Percentiles rank a stretch among this genome's conserved stretches.
Evolutionary conservation across 1,284 basidiomycete genomes (phyloP).

Genomic region (Filobasidium uniguttulatum): DNA sequence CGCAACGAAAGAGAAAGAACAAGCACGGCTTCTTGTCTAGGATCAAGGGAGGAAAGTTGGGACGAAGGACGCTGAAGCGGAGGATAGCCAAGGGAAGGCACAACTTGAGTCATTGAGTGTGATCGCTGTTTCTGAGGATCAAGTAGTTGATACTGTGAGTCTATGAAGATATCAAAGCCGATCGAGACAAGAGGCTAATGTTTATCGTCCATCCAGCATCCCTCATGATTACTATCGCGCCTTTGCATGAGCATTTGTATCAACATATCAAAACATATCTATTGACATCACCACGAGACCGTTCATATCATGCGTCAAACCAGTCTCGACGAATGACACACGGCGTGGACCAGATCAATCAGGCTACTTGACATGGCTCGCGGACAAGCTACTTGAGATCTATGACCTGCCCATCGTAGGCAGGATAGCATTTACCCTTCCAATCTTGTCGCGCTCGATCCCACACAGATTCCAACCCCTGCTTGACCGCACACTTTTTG

Average conservation of each 20-base stretch:
- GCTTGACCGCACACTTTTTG: slow-evolving; percentile 7
- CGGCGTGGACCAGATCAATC: too few relatives aligned
- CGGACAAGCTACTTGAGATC: background rate
- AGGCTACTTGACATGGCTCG: too few relatives aligned
- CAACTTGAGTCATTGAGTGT: slow-evolving; percentile 48
- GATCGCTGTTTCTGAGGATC: too few relatives aligned
- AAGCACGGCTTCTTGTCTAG: slow-evolving; percentile 73
- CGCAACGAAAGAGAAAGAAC: slow-evolving; percentile 72
- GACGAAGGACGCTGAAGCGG: slow-evolving; percentile 45
- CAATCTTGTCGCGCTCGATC: slow-evolving; percentile 16
- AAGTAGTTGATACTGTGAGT: too few relatives aligned
- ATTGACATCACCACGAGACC: background rate
- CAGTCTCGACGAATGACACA: background rate
- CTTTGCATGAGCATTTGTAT: too few relatives aligned
- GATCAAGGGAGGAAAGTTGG: slow-evolving; percentile 49
- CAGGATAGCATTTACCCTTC: slow-evolving; percentile 24
- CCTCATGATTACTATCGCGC: too few relatives aligned
- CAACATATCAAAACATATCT: background rate
- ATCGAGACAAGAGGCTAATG: too few relatives aligned
- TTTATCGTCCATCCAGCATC: too few relatives aligned
- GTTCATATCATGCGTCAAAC: background rate
- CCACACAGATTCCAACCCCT: slow-evolving; percentile 14
- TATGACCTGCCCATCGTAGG: slow-evolving; percentile 25
- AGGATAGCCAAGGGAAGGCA: slow-evolving; percentile 49
- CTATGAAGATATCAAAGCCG: too few relatives aligned